Conservation (phyloP, 2,329 filamentous ascomycete genomes). For the Huntiella abstrusa region DNA sequence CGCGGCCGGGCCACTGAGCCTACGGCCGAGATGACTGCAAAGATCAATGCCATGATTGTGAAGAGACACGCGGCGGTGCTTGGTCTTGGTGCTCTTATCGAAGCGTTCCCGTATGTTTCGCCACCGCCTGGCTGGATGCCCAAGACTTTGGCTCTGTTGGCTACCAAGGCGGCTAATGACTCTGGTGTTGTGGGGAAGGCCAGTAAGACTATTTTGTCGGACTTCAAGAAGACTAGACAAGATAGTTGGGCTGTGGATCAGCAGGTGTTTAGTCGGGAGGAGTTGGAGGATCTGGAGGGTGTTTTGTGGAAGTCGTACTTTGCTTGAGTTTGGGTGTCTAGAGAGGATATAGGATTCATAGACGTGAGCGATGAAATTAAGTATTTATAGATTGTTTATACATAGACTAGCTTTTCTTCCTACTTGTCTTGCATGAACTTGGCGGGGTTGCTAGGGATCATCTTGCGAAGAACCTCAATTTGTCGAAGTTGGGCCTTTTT, state of each 20-base stretch:
- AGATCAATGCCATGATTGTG: slow-evolving; percentile 59
- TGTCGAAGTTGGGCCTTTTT: slow-evolving; percentile 47
- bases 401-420: not conserved
- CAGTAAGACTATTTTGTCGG: slow-evolving; percentile 80
- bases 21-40: slow-evolving; percentile 50
- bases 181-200: slow-evolving; percentile 87
- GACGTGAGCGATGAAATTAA: not conserved
- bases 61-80: slow-evolving; percentile 78
- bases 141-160: slow-evolving; percentile 70
- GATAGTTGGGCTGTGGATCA: slow-evolving; percentile 97
- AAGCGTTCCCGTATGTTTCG: slow-evolving; percentile 90
- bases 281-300: slow-evolving; percentile 85
- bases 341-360: not conserved
- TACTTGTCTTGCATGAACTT: slow-evolving; percentile 20
- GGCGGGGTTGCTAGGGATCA: slow-evolving; percentile 45
- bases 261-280: slow-evolving; percentile 71
- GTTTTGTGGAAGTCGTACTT: slow-evolving; percentile 99
- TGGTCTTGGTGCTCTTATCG: slow-evolving; percentile 74
- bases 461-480: slow-evolving; percentile 44
- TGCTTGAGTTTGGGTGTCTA: slow-evolving; percentile 33
- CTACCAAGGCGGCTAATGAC: slow-evolving; percentile 69
- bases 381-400: slow-evolving; percentile 1
- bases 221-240: slow-evolving; percentile 98
- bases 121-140: slow-evolving; percentile 90
- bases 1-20: not conserved